Percentiles rank a stretch among this genome's conserved stretches.
Evolutionary conservation across 2,329 filamentous ascomycete species (phyloP).

Genomic region (Tolypocladium nubicola): DNA sequence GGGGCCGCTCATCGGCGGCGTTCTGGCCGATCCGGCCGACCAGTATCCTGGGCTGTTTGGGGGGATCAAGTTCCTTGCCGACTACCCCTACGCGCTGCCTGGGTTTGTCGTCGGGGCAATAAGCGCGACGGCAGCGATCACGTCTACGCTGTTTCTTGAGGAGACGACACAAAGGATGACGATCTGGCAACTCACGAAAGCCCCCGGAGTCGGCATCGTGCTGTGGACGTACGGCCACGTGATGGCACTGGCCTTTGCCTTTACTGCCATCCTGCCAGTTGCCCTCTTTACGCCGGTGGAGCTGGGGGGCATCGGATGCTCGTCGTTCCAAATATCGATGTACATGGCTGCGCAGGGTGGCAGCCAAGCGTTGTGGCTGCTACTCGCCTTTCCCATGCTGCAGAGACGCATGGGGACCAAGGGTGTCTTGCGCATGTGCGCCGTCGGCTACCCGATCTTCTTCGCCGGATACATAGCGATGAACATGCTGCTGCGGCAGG

Average conservation of each 20-base stretch:
- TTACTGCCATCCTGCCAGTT: constrained; percentile 60
- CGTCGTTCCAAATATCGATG: constrained; percentile 50
- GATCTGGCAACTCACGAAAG: constrained; percentile 37
- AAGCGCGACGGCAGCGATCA: constrained; percentile 39
- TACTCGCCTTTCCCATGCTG: constrained; percentile 57
- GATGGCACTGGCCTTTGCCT: constrained; percentile 59
- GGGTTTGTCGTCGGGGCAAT: constrained; percentile 47
- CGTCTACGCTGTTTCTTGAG: constrained; percentile 45
- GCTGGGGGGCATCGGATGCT: constrained; percentile 59
- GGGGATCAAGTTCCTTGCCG: constrained; percentile 30
- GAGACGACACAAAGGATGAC: constrained; percentile 27
- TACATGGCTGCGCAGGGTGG: constrained; percentile 55
- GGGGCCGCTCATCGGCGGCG: constrained; percentile 60
- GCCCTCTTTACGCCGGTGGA: constrained; percentile 61
- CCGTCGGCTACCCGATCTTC: constrained; percentile 49
- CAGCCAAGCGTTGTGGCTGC: constrained; percentile 60
- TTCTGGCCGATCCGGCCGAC: constrained; percentile 53
- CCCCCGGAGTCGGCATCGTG: constrained; percentile 55
- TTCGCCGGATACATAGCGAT: constrained; percentile 48
- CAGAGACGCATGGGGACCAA: constrained; percentile 58
- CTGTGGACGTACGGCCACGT: constrained; percentile 56
- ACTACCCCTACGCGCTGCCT: constrained; percentile 43
- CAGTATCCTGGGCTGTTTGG: constrained; percentile 50
- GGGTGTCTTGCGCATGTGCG: constrained; percentile 48
- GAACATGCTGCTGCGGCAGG: constrained; percentile 31